Evolutionary conservation across 2,329 filamentous ascomycete species (phyloP), one percentile per base, ranked within the genome.

Genomic region (Eutypella sp.): DNA sequence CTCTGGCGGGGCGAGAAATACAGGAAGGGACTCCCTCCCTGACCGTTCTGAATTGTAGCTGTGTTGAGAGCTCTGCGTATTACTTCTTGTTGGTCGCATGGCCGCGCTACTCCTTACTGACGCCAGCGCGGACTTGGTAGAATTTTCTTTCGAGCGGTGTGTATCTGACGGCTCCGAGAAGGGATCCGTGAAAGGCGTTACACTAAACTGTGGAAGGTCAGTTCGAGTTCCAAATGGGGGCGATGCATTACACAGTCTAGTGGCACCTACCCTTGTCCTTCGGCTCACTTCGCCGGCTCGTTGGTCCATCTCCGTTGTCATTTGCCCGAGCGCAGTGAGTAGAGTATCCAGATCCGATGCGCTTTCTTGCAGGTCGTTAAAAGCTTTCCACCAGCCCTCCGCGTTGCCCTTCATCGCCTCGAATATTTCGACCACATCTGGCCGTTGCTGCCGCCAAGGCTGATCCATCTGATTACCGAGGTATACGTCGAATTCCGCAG

Each of bases 321-420:
- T 87, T 43, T 80, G 82, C 52, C 82, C 82, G 18, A 96, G 78
- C 64, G 86, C 82, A 33, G 82, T 78, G 34, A 96, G 75, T 24
- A 84, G 73, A 6, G 81, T 76, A 25, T 85, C 85, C 22, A 96
- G 72, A 38, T 79, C 76, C 50, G 84, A 79, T 13, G 85, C 84
- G 59, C 85, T 89, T 19, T 78, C 78, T 61, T 89, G 84, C 48
- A 96, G 74, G 45, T 85, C 85, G 44, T 82, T 76, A 58, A 96
- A 84, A 6, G 89, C 89, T 46, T 84, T 82, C 47, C 84, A 81
- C 92, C 92, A 97, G 37, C 91, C 90, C 52, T 95, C 87, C 8
- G 90, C 85, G 57, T 97, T 97, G 27, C 89, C 88, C 59, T 87
- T 85, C 91, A 97, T 97, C 31, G 91, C 89, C 34, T 84, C 79